These are phyloP conservation scores for Polytrichum commune DNA, from an alignment of 225 moss, liverwort and hornwort species.

Conservation along the genomic window DNA sequence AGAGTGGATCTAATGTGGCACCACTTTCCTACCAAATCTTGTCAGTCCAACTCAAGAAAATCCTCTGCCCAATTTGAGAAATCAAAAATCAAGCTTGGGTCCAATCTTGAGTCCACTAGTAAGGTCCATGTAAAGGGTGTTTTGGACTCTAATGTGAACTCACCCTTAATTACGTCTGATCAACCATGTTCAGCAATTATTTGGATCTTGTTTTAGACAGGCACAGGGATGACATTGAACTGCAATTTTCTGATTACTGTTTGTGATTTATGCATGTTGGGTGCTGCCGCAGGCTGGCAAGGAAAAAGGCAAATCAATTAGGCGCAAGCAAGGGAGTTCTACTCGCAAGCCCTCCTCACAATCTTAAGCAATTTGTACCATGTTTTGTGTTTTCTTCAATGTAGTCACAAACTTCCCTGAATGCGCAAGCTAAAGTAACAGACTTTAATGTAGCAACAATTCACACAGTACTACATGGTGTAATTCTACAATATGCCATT, in stretches of 20 bases:
- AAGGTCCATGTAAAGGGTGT: too few relatives aligned
- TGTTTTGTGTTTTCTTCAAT: background rate
- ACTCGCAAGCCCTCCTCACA: slow-evolving; percentile 18
- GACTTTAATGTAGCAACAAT: background rate
- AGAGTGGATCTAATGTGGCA: too few relatives aligned
- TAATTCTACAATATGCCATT: background rate
- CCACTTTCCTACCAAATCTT: too few relatives aligned
- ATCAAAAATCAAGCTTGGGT: background rate
- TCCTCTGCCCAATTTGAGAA: background rate
- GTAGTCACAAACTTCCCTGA: background rate
- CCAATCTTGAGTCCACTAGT: background rate
- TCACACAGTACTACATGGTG: background rate
- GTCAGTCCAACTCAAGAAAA: too few relatives aligned
- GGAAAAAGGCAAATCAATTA: slow-evolving; percentile 20
- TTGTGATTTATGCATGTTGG: background rate
- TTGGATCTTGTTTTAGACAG: background rate
- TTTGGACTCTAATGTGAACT: background rate
- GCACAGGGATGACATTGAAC: background rate
- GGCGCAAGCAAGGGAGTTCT: slow-evolving; percentile 23
- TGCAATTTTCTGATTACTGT: background rate
- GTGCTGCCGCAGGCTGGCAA: slow-evolving; percentile 17
- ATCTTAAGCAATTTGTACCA: slow-evolving; percentile 11
- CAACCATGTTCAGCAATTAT: background rate
- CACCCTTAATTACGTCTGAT: background rate
- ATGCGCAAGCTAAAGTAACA: background rate